Base-by-base conservation (phyloP, 768 basidiomycete genomes). In the Dacryopinax spathularia region DNA sequence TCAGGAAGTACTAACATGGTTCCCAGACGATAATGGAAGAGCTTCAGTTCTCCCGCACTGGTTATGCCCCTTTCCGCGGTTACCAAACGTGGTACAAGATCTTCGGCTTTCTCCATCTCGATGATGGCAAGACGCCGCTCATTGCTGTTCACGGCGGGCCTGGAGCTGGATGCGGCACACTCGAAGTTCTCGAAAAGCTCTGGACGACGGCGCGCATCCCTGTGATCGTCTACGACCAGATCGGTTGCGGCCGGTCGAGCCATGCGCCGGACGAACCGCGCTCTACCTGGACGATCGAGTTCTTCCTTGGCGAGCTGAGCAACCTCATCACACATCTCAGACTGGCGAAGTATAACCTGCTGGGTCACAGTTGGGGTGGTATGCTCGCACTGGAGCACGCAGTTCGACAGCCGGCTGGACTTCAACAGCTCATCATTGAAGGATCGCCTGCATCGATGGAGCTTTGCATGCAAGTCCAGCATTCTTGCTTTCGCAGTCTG, bases 401-500 rank as follows among this genome's bases (percentile, higher is more conserved):
- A 6, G 34, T 63, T 20, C 60, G 37, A 22, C 62, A 62, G 39
- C 61, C 36, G 20, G 22, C 33, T 15, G 64, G 64, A 27, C 41
- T 65, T 16, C 33, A 36, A 16, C 33, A 34, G n/a, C 31, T 65
- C 6, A 44, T 65, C 25, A 33, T 62, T 4, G 31, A 34, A 27
- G 29, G 27, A 20, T 22, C 63, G 9, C 37, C 37, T 22, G 27
- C 59, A 20, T 20, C 59, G 13, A 39, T 37, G 18, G 33, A 29
- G 33, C 37, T 60, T 27, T 64, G 63, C 77, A 70, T 74, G 63
- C 69, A 73, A 34, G 71, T 70, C 1, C n/a, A n/a, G n/a, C n/a
- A n/a, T n/a, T n/a, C n/a, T n/a, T n/a, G n/a, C n/a, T n/a, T n/a
- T n/a, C n/a, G n/a, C n/a, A n/a, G n/a, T n/a, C n/a, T n/a, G n/a